A percentile compares a stretch with the other conserved stretches of the same genome.
These are phyloP conservation scores for Colletotrichum tamarilloi DNA, from an alignment of 2,329 filamentous ascomycete species.

Conservation along the genomic window DNA sequence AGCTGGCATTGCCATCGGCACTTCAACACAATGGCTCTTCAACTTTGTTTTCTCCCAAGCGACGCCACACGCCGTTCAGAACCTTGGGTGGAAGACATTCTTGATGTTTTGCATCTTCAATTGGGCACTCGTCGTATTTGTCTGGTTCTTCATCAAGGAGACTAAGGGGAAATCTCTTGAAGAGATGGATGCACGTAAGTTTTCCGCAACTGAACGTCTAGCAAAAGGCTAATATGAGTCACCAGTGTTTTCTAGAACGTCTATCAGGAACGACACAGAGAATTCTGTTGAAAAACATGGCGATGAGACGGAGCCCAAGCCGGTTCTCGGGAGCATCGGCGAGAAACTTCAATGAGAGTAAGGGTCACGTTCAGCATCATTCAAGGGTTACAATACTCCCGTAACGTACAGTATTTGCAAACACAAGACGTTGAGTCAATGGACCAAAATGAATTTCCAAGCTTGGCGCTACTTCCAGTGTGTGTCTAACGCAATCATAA, in stretches of 20 bases:
- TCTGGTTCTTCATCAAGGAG: constrained; percentile 56
- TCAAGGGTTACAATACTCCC: not conserved
- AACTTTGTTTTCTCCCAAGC: constrained; percentile 61
- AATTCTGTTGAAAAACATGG: not conserved
- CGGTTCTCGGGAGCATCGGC: not conserved
- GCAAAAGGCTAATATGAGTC: accelerated
- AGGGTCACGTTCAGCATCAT: not conserved
- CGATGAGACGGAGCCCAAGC: not conserved
- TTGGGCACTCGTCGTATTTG: constrained; percentile 55
- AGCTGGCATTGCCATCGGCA: constrained; percentile 59
- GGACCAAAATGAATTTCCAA: not conserved
- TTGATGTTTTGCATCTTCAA: constrained; percentile 63
- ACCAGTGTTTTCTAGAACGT: not conserved
- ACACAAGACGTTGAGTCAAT: not conserved
- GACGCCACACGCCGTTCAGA: constrained; percentile 59
- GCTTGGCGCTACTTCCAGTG: not conserved
- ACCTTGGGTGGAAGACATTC: constrained; percentile 60
- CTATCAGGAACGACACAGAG: not conserved
- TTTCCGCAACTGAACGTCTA: too few species aligned
- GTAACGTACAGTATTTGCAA: not conserved
- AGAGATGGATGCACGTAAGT: constrained; percentile 49
- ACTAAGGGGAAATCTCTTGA: constrained; percentile 56
- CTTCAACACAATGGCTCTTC: constrained; percentile 62
- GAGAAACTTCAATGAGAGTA: not conserved
- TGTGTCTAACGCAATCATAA: not conserved